Base-by-base conservation (phyloP, 164 flowering plant genomes). In the Piper longum region DNA sequence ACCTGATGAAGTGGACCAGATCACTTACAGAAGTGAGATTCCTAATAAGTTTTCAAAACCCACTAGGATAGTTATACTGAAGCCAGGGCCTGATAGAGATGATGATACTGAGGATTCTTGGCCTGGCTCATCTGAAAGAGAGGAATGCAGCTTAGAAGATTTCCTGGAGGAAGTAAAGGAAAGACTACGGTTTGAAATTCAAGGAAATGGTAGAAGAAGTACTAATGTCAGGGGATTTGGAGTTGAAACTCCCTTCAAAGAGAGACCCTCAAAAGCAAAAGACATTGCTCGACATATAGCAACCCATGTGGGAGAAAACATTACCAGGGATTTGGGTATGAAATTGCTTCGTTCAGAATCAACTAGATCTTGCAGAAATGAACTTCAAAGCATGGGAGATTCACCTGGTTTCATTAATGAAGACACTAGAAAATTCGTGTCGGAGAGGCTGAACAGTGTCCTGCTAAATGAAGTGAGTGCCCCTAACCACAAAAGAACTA, bases 91-190 rank as follows among this genome's bases (percentile, higher is more conserved):
- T 75, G 85, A 87, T 64, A 79, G 74, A 68, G 63, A 73, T 65
- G 69, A 62, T 54, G 69, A 64, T 61, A 72, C 62, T 63, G 86
- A 82, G 51, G 86, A 83, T n/a, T 77, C 85, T 26, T 79, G 83
- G 79, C 63, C 76, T 54, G 74, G 80, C 64, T 78, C 87, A 57
- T 75, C 89, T 13, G 79, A 82, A 48, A 74, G 74, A 68, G 86
- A 80, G 40, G 76, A 81, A 73, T 82, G 74, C 19, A 78, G 85
- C 45, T 86, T 91, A 44, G 89, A 89, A 73, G 81, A 82, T 75
- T 85, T 91, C 74, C 91, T 91, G 54, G 89, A 86, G 75, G 98
- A 89, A 77, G 96, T 91, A 63, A 89, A 82, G 71, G 91, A 84
- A 63, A 78, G 91, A 63, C 70, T 91, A 69, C 85, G 82, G 68